These are phyloP conservation scores for Leccinum fuscescens DNA, from an alignment of 1,284 basidiomycete species.

Conservation along the genomic window DNA sequence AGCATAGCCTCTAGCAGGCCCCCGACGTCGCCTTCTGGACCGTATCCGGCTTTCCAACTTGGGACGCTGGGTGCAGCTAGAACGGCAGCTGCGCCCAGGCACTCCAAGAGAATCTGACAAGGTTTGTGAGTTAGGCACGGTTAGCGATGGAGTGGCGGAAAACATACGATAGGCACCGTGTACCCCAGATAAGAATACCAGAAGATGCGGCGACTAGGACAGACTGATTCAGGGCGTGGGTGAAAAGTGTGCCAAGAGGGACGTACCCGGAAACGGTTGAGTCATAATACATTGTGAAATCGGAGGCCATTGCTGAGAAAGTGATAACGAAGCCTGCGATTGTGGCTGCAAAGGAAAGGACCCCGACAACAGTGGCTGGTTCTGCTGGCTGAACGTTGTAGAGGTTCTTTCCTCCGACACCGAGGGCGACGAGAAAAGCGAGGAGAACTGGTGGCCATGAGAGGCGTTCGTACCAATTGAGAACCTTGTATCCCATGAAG, in stretches of 20 bases:
- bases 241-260: not conserved
- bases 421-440: conserved; percentile 73
- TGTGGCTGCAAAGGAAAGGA: conserved; percentile 66
- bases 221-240: conserved; percentile 3
- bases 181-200: conserved; percentile 74
- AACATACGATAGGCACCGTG: conserved; percentile 61
- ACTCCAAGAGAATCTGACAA: conserved; percentile 57
- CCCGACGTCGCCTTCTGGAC: conserved; percentile 57
- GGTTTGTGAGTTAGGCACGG: not conserved
- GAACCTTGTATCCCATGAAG: conserved; percentile 75
- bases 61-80: conserved; percentile 61
- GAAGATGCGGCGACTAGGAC: conserved; percentile 65
- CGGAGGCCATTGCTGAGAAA: conserved; percentile 63
- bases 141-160: not conserved
- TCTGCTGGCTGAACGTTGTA: conserved; percentile 39
- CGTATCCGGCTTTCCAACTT: conserved; percentile 65
- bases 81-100: conserved; percentile 72
- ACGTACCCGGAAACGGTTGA: conserved; percentile 55
- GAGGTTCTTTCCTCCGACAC: conserved; percentile 69
- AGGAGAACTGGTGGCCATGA: conserved; percentile 81
- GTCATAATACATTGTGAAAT: conserved; percentile 70
- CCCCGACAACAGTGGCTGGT: conserved; percentile 50
- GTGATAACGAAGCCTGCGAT: conserved; percentile 76
- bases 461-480: conserved; percentile 77
- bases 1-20: conserved; percentile 79